Evolutionary conservation across 192 early-diverging fungal genomes (phyloP).

Genomic region (Backusella liffmaniae): DNA sequence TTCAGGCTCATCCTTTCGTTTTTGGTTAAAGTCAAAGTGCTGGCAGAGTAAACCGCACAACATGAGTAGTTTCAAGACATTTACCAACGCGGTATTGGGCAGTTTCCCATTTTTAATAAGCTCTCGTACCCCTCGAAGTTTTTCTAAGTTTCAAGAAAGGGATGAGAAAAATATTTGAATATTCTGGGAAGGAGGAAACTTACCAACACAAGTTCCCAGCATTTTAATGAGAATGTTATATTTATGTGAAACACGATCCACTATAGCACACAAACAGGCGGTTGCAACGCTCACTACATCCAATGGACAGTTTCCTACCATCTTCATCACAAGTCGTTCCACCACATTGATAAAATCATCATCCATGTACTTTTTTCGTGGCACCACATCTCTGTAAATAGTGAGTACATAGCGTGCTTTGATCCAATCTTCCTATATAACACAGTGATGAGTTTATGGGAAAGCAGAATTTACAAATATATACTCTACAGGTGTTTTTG

Average conservation of each 20-base stretch:
- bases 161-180: background rate
- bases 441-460: background rate
- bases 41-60: slow-evolving; percentile 71
- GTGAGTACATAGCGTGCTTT: slow-evolving; percentile 48
- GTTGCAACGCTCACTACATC: slow-evolving; percentile 56
- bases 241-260: slow-evolving; percentile 57
- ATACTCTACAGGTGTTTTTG: slow-evolving; percentile 4
- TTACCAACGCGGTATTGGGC: slow-evolving; percentile 37
- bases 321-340: slow-evolving; percentile 58
- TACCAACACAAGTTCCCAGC: slow-evolving; percentile 43
- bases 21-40: slow-evolving; percentile 78
- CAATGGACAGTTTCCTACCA: slow-evolving; percentile 44
- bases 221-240: slow-evolving; percentile 46
- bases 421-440: slow-evolving; percentile 46
- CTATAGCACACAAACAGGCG: slow-evolving; percentile 71
- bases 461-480: background rate
- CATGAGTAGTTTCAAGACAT: slow-evolving; percentile 67
- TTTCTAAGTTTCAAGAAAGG: slow-evolving; percentile 18
- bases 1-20: slow-evolving; percentile 10
- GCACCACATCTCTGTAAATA: slow-evolving; percentile 57
- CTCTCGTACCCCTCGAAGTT: slow-evolving; percentile 49
- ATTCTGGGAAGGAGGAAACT: background rate
- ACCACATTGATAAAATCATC: slow-evolving; percentile 51
- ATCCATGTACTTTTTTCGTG: slow-evolving; percentile 48
- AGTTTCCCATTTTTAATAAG: slow-evolving; percentile 30